Conservation (phyloP, 495 filamentous ascomycete genomes). For the Neurospora africana region DNA sequence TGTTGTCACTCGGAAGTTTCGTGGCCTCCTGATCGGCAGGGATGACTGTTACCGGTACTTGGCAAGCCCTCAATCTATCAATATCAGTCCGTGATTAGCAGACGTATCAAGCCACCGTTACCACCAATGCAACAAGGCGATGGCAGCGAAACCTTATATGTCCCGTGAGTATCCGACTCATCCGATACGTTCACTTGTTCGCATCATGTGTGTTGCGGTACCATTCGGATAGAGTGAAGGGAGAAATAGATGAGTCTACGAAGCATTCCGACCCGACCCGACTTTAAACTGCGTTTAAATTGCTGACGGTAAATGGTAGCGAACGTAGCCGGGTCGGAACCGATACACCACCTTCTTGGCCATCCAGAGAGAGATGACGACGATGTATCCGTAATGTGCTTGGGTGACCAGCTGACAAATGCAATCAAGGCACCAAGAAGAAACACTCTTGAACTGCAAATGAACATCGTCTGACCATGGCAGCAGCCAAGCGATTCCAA, state of each 20-base stretch:
- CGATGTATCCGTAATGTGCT: neutral
- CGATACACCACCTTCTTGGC: neutral
- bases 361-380: neutral
- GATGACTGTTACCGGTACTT: neutral
- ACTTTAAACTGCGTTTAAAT: neutral
- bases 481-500: neutral
- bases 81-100: neutral
- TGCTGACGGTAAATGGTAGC: neutral
- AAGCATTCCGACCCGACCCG: neutral
- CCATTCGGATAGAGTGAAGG: neutral
- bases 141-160: neutral
- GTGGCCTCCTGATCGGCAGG: neutral
- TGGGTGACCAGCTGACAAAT: neutral
- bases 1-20: neutral
- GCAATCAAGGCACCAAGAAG: neutral
- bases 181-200: neutral
- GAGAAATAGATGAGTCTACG: neutral
- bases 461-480: neutral
- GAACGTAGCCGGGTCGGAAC: neutral
- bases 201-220: neutral
- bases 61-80: neutral
- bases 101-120: neutral
- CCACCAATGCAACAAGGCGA: neutral
- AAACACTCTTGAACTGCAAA: neutral
- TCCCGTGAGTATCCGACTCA: neutral